Percentiles rank a stretch among this genome's conserved stretches.
phyloP scores from a whole-genome alignment of 164 flowering plant species.

The Vitis cinerea region DNA sequence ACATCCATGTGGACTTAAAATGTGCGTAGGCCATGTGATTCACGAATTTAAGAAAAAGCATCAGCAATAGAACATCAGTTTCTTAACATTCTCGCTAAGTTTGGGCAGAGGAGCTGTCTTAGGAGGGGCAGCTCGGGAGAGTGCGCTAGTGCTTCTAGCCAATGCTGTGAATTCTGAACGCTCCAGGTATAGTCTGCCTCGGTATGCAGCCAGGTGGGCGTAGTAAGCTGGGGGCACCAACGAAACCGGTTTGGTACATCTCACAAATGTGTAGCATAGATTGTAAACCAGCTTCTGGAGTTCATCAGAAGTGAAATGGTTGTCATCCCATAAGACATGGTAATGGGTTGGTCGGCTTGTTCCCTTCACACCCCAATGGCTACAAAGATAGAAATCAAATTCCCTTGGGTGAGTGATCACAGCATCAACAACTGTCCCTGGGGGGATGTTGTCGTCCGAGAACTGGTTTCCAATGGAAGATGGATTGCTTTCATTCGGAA shows the following conservation, averaged over 20 bases:
- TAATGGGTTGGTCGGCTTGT: slow-evolving; percentile 93
- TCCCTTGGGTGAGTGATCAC: slow-evolving; percentile 85
- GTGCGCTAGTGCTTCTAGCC: slow-evolving; percentile 17
- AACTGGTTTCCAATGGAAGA: slow-evolving; percentile 18
- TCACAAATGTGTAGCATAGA: slow-evolving; percentile 81
- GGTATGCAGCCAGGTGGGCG: slow-evolving; percentile 92
- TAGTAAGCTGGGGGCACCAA: slow-evolving; percentile 93
- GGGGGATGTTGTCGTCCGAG: slow-evolving; percentile 68
- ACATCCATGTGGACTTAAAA: background rate
- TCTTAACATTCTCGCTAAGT: slow-evolving; percentile 68
- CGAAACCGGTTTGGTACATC: slow-evolving; percentile 94
- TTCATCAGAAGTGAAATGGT: slow-evolving; percentile 81
- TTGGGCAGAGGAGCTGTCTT: slow-evolving; percentile 67
- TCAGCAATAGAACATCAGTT: slow-evolving; percentile 91
- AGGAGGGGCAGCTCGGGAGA: slow-evolving; percentile 71
- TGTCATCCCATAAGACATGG: slow-evolving; percentile 87
- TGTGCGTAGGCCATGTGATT: no score
- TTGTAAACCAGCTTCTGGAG: slow-evolving; percentile 75
- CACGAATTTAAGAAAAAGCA: background rate
- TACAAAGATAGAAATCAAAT: slow-evolving; percentile 91
- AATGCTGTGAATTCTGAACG: slow-evolving; percentile 37
- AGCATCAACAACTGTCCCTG: slow-evolving; percentile 91
- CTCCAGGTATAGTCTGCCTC: slow-evolving; percentile 87
- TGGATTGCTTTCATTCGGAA: slow-evolving; percentile 44
- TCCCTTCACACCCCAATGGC: slow-evolving; percentile 93